Evolutionary conservation across 495 filamentous ascomycete species (phyloP).

Genomic region (Evernia prunastri): DNA sequence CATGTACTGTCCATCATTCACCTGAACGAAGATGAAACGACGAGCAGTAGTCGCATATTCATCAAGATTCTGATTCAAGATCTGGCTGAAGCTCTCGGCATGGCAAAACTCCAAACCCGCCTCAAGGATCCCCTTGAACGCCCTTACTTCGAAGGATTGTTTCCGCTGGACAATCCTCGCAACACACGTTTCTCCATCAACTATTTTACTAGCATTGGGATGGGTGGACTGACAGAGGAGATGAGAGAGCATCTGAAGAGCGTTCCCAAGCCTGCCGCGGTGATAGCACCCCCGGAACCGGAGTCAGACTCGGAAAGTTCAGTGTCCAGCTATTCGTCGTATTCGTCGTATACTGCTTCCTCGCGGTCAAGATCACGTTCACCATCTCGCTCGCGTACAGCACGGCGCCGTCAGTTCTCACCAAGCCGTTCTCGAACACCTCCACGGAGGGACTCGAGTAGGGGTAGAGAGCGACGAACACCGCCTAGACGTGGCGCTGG

Average conservation of each 20-base stretch:
- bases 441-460: slow-evolving; percentile 9
- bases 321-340: slow-evolving; percentile 60
- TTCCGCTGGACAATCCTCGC: slow-evolving; percentile 77
- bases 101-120: slow-evolving; percentile 67
- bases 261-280: slow-evolving; percentile 69
- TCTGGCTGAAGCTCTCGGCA: slow-evolving; percentile 76
- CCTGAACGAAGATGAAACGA: slow-evolving; percentile 95
- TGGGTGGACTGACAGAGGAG: slow-evolving; percentile 89
- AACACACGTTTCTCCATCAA: slow-evolving; percentile 97
- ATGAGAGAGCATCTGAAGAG: slow-evolving; percentile 89
- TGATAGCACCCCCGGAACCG: slow-evolving; percentile 49
- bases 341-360: slow-evolving; percentile 45
- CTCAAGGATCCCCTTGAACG: slow-evolving; percentile 71
- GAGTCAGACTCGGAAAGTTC: slow-evolving; percentile 50
- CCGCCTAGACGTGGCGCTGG: slow-evolving; percentile 10
- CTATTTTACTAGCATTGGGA: slow-evolving; percentile 95
- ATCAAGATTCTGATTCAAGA: slow-evolving; percentile 97
- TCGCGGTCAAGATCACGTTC: slow-evolving; percentile 39
- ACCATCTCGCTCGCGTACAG: slow-evolving; percentile 27
- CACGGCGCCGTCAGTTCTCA: slow-evolving; percentile 19
- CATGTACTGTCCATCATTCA: slow-evolving; percentile 77
- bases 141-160: slow-evolving; percentile 76
- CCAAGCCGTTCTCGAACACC: slow-evolving; percentile 20
- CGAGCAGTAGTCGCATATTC: slow-evolving; percentile 90
- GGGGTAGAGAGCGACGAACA: slow-evolving; percentile 12